These are phyloP conservation scores for Desmodesmus armatus DNA, from an alignment of 139 green algal species.

Conservation along the genomic window DNA sequence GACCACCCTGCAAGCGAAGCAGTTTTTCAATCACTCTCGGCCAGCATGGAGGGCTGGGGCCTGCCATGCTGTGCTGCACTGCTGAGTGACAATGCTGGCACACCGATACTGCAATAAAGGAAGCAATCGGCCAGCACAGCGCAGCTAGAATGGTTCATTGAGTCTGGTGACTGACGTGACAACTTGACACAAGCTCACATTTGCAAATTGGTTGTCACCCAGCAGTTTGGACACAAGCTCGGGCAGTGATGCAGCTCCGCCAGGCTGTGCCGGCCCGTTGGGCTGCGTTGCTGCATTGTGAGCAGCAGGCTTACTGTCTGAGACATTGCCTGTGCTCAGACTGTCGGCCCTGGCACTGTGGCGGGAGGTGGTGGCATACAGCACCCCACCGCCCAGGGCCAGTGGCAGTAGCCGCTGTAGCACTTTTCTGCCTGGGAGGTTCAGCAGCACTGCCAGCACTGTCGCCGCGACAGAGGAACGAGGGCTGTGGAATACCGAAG, in stretches of 20 bases:
- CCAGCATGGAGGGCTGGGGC: too few relatives aligned
- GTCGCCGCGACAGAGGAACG: too few relatives aligned
- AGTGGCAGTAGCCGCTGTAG: not conserved
- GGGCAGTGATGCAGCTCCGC: not conserved
- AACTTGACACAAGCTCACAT: conserved; percentile 6
- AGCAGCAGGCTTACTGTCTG: not conserved
- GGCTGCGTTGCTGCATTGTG: not conserved
- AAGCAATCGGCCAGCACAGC: too few relatives aligned
- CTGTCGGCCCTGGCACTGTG: conserved; percentile 6
- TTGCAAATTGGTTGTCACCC: conserved; percentile 39
- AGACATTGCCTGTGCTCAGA: too few relatives aligned
- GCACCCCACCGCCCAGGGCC: not conserved
- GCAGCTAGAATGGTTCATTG: too few relatives aligned
- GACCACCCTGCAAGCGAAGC: conserved; percentile 14
- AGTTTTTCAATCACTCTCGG: too few relatives aligned
- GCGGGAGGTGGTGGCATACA: not conserved
- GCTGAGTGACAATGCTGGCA: too few relatives aligned
- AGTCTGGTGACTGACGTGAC: too few relatives aligned
- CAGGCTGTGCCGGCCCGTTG: not conserved
- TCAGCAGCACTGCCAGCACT: too few relatives aligned
- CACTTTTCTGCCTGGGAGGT: not conserved
- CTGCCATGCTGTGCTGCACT: too few relatives aligned
- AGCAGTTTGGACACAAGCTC: not conserved
- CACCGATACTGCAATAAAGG: not conserved
- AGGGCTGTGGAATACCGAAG: too few relatives aligned